phyloP scores from a whole-genome alignment of 176 grass and related monocot genomes.

The Rhynchospora pubera region DNA sequence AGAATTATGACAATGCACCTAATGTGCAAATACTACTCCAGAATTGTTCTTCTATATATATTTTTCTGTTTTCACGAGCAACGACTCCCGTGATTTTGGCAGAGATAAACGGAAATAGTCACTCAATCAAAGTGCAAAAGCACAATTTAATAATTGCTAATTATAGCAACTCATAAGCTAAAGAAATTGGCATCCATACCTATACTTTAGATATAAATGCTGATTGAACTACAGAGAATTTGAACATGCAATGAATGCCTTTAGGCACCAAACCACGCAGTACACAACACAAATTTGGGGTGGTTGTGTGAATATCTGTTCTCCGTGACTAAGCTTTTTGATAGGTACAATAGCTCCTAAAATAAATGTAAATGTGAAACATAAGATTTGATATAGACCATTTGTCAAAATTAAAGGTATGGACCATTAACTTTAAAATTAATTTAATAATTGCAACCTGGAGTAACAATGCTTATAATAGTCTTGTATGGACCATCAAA shows the following conservation, averaged over 20 bases:
- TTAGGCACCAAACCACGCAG: not conserved
- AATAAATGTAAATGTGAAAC: not conserved
- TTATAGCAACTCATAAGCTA: not conserved
- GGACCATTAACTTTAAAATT: not conserved
- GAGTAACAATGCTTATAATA: not conserved
- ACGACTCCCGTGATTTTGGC: constrained; percentile 1
- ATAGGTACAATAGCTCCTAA: too few relatives aligned
- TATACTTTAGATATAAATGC: not conserved
- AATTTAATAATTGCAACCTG: not conserved
- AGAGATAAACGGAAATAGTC: not conserved
- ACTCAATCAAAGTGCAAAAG: not conserved
- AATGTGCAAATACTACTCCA: not conserved
- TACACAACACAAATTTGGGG: not conserved
- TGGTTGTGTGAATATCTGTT: not conserved
- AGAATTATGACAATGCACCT: not conserved
- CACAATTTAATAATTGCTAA: not conserved
- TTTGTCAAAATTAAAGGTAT: not conserved
- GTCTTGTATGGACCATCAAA: not conserved
- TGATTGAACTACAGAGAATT: not conserved
- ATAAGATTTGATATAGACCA: not conserved
- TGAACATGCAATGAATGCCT: not conserved
- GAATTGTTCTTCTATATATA: not conserved
- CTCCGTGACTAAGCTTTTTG: not conserved
- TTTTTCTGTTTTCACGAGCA: not conserved
- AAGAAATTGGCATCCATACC: too few relatives aligned